Percentiles rank a stretch among this genome's conserved stretches.
Conservation (phyloP, 768 basidiomycete genomes). For the Auricularia auricula-judae region DNA sequence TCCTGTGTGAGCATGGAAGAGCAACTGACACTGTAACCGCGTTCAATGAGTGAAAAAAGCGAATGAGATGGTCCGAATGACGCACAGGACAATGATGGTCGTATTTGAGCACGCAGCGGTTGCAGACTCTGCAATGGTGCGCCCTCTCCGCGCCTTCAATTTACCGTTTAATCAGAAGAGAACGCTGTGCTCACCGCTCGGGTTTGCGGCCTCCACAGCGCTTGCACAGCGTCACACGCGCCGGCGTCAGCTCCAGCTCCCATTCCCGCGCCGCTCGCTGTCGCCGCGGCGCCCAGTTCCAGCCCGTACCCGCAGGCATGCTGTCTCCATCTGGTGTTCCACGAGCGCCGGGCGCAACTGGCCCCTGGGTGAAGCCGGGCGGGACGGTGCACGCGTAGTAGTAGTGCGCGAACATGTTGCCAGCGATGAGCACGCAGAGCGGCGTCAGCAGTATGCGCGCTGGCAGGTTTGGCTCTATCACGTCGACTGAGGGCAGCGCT, state of each 20-base stretch:
- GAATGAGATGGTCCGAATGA: slow-evolving; percentile 12
- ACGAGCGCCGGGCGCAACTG: background rate
- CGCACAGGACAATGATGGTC: slow-evolving; percentile 87
- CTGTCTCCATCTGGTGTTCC: background rate
- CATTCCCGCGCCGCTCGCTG: slow-evolving; percentile 2
- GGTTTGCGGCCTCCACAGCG: slow-evolving; percentile 63
- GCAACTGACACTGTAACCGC: slow-evolving; percentile 16
- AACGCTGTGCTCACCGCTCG: slow-evolving; percentile 43
- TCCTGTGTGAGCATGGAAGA: background rate
- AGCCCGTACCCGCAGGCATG: background rate
- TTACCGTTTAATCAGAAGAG: background rate
- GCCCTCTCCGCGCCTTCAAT: slow-evolving; percentile 47
- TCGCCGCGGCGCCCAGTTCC: background rate
- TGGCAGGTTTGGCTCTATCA: slow-evolving; percentile 57
- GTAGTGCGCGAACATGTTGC: slow-evolving; percentile 76
- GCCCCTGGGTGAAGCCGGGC: slow-evolving; percentile 49
- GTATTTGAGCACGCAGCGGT: slow-evolving; percentile 79
- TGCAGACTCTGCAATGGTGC: slow-evolving; percentile 89
- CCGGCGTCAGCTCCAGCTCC: slow-evolving; percentile 39
- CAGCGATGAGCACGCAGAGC: slow-evolving; percentile 58
- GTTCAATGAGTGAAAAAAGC: background rate
- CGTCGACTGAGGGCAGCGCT: slow-evolving; percentile 47
- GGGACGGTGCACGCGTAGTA: slow-evolving; percentile 69
- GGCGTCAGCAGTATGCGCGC: slow-evolving; percentile 52
- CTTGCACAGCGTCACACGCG: slow-evolving; percentile 47